Base-by-base conservation (phyloP, 2,329 filamentous ascomycete genomes). In the Penicillium digitatum region DNA sequence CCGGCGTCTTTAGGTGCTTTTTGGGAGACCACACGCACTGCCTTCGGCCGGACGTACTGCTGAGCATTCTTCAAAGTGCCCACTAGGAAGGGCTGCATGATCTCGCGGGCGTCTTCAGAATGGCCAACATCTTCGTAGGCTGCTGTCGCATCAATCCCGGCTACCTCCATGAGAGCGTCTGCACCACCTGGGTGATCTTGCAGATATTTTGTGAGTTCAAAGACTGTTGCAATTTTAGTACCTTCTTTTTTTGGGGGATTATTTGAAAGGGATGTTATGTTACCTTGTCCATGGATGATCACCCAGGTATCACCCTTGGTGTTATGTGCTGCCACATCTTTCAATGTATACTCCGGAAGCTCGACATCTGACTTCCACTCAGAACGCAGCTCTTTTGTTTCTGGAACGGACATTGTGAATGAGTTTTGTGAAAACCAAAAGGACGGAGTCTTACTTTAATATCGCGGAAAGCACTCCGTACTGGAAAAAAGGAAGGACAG, bases 131-230 rank as follows among this genome's bases (percentile, higher is more conserved):
- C 72, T n/a, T 78, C 72, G 59, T 74, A 78, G 8, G 68, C 74
- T 16, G 60, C 66, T 1, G 75, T 77, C 1, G 73, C 76, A 56
- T 78, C 76, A 39, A 65, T 66, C 24, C 76, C 76, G 32, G 74
- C 76, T 39, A 72, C 63, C 48, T 78, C 74, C 29, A 71, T 44
- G 1, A 78, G 64, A 14, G 74, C 65, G 6, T 77, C 75, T 35
- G 62, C 64, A 16, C 76, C 76, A 16, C 74, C 74, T 3, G 84
- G 84, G 57, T 87, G 84, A 54, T 86, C 82, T 24, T 79, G 71
- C 1, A 82, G 57, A 58, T 85, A 87, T 40, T 78, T 75, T 1
- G 83, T 79, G 11, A 85, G 72, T 66, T 86, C 74, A 62, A 84
- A 86, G 2, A 87, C 83, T 82, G 34, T 35, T 16, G 26, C 16